Evolutionary conservation across 2,329 filamentous ascomycete species (phyloP), one percentile per base, ranked within the genome.

Genomic region (Aspergillus japonicus): DNA sequence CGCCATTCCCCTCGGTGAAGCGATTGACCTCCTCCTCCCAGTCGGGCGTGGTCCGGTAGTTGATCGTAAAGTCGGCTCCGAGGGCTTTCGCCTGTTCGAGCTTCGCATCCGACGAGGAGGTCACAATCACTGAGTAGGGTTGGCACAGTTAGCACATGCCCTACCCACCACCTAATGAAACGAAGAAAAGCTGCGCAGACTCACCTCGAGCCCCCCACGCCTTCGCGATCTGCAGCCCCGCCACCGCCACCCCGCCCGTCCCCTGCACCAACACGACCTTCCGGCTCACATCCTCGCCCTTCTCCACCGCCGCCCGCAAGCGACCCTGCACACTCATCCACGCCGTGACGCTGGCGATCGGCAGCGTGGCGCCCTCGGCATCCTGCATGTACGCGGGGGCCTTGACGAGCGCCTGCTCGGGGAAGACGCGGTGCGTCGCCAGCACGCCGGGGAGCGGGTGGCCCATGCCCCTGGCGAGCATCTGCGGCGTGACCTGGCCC

Each of bases 391-490:
- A 72, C 21, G 60, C 61, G 1, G 81, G 80, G 0, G 79, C 71
- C 52, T 72, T 74, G 19, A 83, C 74, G 6, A 80, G 58, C 0
- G 64, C 68, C 57, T 76, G 62, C 14, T 72, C 76, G 0, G 78
- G 75, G 29, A 83, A 72, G 2, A 77, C 73, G 12, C 78, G 70
- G 59, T 80, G 81, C 29, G 78, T 73, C 12, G 74, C 64, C 14
- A 83, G 64, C 0, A 78, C 73, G 1, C 81, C 81, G 0, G 78
- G 77, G 0, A 85, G 76, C 0, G 87, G 88, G 3, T 86, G 76
- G 4, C 89, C 88, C 12, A 90, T 75, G 0, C 87, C 86, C 3
- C 78, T 80, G 0, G 74, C 75, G 71, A 89, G 78, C 65, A 87
- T 79, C 19, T 78, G 76, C 54, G 81, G 82, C 24, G 79, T 78